These are phyloP conservation scores for Flaveria ramosissima DNA, from an alignment of 129 eudicot species.

Conservation along the genomic window DNA sequence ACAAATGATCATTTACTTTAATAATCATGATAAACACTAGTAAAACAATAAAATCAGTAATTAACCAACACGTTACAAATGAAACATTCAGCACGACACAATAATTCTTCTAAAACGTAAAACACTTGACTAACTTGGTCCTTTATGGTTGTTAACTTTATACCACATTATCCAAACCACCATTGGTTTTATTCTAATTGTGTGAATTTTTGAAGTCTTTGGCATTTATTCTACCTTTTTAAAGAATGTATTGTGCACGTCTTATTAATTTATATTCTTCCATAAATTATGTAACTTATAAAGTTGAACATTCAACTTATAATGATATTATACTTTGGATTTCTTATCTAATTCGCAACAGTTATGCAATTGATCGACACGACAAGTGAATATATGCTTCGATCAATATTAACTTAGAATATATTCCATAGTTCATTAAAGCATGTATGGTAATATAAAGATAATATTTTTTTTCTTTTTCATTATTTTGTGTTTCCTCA, in stretches of 20 bases:
- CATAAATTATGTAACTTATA: slow-evolving; percentile 24
- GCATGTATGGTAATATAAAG: not conserved
- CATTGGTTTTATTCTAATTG: slow-evolving; percentile 33
- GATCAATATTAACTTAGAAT: not conserved
- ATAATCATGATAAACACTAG: not conserved
- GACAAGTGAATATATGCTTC: slow-evolving; percentile 9
- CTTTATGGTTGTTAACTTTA: slow-evolving; percentile 3
- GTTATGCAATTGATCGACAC: slow-evolving; percentile 13
- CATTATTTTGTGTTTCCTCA: not conserved
- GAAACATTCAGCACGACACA: not conserved
- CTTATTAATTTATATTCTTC: slow-evolving; percentile 27
- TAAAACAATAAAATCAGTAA: not conserved
- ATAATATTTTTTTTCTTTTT: not conserved
- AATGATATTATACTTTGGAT: not conserved
- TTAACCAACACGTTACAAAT: not conserved
- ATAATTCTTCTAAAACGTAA: not conserved
- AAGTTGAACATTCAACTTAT: slow-evolving; percentile 26
- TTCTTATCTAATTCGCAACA: slow-evolving; percentile 24
- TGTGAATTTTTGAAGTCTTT: slow-evolving; percentile 23
- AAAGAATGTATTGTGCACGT: slow-evolving; percentile 32
- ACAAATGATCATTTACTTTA: not conserved
- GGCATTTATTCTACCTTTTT: slow-evolving; percentile 33
- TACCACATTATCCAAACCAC: slow-evolving; percentile 30
- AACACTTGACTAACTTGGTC: not conserved
- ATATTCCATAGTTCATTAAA: not conserved